Base-by-base conservation (phyloP, 352 stramenopile species). In the Proteromonas lacertae region DNA sequence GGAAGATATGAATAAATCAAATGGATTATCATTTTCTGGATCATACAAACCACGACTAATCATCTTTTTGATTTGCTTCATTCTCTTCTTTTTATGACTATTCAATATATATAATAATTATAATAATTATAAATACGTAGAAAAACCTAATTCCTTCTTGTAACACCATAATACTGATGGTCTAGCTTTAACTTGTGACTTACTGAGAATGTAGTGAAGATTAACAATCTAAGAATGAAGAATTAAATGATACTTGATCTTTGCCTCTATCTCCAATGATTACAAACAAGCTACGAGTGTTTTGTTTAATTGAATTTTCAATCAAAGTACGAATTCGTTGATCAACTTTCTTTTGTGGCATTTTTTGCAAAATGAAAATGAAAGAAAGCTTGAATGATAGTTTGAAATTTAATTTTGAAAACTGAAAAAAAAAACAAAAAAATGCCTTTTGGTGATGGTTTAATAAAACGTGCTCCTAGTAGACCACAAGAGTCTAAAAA, bases 121-220 rank as follows among this genome's bases (percentile, higher is more conserved):
- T 31, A 13, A 31, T 13, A 31, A 31, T 19, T 45, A 42, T 32
- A 12, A 26, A 53, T 93, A 80, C 37, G 80, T 94, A 10, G 76
- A 93, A 53, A 99, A 97, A 20, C 84, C 87, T 32, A 99, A 60
- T 56, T 99, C 82, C 48, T 97, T 96, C 52, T 96, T 96, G 66
- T 99, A 99, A 56, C 83, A 96, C 87, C 87, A 99, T 5, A 99
- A 56, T 30, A 99, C 83, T 38, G 74, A 82, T 9, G 79, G 77
- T 13, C 80, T 70, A 21, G 76, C 69, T 45, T 90, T 80, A 20
- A 93, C 68, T 13, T 70, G 66, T 8, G 75, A 70, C 53, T 90
- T 88, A 34, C 66, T 74, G 25, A 96, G 56, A 43, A 99, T 93
- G 50, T 93, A 88, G 57, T 96, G 79, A 40, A 99, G 57, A 52